These are phyloP conservation scores for Platanthera guangdongensis DNA, from an alignment of 106 monocot genomes.

Conservation along the genomic window DNA sequence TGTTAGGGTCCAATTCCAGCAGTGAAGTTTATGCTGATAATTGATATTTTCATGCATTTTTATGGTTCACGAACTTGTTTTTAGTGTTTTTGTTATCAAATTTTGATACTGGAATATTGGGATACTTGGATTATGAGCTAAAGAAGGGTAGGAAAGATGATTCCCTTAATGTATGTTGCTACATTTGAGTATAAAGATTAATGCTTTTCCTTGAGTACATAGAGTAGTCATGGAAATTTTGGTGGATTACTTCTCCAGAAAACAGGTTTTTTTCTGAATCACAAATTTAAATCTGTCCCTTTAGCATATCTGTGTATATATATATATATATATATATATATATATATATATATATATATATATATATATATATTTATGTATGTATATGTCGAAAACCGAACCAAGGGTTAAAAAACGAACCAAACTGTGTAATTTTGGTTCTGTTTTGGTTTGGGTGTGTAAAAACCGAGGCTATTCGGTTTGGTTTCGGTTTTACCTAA, in stretches of 20 bases:
- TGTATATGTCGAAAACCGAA: too few species aligned
- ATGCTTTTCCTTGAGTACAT: neutral
- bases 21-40: neutral
- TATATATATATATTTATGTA: too few species aligned
- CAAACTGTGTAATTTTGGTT: too few species aligned
- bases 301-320: too few species aligned
- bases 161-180: neutral
- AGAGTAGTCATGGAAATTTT: neutral
- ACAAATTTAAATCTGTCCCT: too few species aligned
- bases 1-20: neutral
- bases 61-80: neutral
- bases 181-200: neutral
- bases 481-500: too few species aligned
- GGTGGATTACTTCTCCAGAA: neutral
- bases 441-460: too few species aligned
- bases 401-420: too few species aligned
- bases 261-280: too few species aligned
- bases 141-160: neutral
- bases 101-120: neutral
- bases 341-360: too few species aligned
- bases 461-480: too few species aligned
- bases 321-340: too few species aligned
- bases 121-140: neutral
- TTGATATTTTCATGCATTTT: neutral
- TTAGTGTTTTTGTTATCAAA: neutral